Base-by-base conservation (phyloP, 1,284 basidiomycete species). In the Sanghuangporus weigelae region DNA sequence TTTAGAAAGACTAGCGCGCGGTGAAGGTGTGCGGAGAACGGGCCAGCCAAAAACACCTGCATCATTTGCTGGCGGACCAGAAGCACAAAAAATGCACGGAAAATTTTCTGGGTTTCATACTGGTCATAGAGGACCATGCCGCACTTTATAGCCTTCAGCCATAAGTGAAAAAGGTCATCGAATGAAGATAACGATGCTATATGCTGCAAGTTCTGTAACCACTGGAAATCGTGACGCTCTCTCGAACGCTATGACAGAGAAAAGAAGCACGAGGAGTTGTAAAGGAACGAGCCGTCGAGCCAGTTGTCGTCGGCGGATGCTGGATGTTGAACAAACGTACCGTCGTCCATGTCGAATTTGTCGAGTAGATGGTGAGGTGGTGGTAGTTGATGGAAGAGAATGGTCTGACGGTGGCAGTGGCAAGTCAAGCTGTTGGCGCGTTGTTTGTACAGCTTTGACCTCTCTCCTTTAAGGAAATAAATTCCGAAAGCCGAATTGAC, bases 251-350 rank as follows among this genome's bases (percentile, higher is more conserved):
- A 31, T 31, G 26, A 31, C 26, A 5, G 42, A 7, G 36, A 57
- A 40, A 40, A 35, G 35, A 26, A 38, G 57, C 38, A 36, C 51
- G 23, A 39, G 46, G 31, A 50, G 50, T 50, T 53, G 19, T 31
- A 23, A 55, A 57, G 51, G 31, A 51, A 48, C 44, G 57, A 64
- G 53, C 50, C 59, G 63, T 53, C 40, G 59, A 51, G 23, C 42
- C 10, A 59, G 16, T 61, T 60, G 55, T 56, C 54, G 55, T 44
- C 59, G 57, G 56, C 56, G 40, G 49, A 59, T 31, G 59, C 53
- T 61, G 44, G 54, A 40, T 64, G 63, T 54, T 64, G 63, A 53
- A 61, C 36, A 57, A 54, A 64, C 63, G 63, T 64, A 64, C 63
- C 63, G 63, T 64, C 63, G 39, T 60, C 59, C 63, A 64, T 64